Evolutionary conservation across 306 rosid species (phyloP), one percentile per base, ranked within the genome.

Genomic region (Aeschynomene evenia): DNA sequence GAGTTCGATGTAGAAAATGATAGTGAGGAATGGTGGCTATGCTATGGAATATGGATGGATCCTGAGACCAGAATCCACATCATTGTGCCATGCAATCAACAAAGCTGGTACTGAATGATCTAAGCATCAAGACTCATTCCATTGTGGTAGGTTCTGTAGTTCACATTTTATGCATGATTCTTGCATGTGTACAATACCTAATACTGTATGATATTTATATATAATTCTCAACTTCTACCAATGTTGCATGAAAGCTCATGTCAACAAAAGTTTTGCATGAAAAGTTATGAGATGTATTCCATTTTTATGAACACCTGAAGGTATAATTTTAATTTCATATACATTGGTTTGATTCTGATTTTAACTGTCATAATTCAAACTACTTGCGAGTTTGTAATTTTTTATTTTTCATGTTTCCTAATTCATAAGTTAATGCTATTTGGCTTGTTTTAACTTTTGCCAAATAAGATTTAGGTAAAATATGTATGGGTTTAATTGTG

Each of bases 21-120:
- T 13, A 40, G 18, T 63, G 60, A 39, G 37, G 13, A 63, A 56
- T 52, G 79, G 51, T 59, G 75, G 71, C 31, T 14, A n/a, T n/a
- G n/a, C n/a, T n/a, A n/a, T n/a, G n/a, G n/a, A n/a, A n/a, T n/a
- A 3, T 0, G 26, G 15, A 34, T 42, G 15, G 26, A 53, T 68
- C 57, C 28, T 49, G 53, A 43, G 43, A 18, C 73, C 28, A 16
- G 46, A 77, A 34, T 63, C 26, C 18, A 4, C 1, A 12, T 68
- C 58, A 59, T 19, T 15, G 53, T 48, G 6, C 48, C 48, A 33
- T 33, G 37, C 37, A 33, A 50, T 63, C 36, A 46, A 22, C 61
- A 16, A 63, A 56, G 60, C 34, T 3, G 65, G 11, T 31, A 11
- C 20, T 31, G 7, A 14, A 29, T 53, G 60, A 62, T 57, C 34